Evolutionary conservation across 331 rosid genomes (phyloP), one percentile per base, ranked within the genome.

Genomic region (Rosa hybrid): DNA sequence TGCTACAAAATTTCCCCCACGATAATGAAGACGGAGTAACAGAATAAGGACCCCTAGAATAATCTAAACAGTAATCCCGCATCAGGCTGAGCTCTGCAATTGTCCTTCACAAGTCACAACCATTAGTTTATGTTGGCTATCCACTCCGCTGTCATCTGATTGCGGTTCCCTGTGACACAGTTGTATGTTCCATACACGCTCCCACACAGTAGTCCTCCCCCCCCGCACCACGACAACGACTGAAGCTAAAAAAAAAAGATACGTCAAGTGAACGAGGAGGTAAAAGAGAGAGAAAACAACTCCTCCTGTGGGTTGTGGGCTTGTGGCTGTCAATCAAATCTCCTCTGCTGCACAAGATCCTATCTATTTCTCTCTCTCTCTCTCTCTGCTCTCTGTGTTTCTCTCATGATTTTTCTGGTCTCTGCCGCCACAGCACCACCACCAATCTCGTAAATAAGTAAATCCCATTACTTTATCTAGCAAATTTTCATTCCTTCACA

Each of bases 341-440:
- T 83, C 82, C 38, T 71, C 18, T 44, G 45, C 63, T 75, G 76
- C 74, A 71, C 57, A 68, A 13, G 51, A 17, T 23, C 21, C 77
- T 64, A 76, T 45, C 16, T 75, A 67, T 67, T 81, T 2, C 30
- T 27, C 30, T 27, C 80, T 68, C 30, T 27, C 80, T 68, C 79
- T 74, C 69, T 34, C 38, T 34, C 39, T 34, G 39, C 39, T 34
- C 30, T 76, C 23, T 57, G 53, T 81, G 83, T 68, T 68, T 72
- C 70, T 74, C 72, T 82, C 87, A 84, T 87, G 87, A 86, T 86
- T 86, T 88, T 16, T 30, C 91, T 71, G 90, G 86, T 86, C 82
- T 80, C 76, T 21, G 30, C 38, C 65, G 77, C 80, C 77, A 72
- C 72, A 62, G 51, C 69, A 4, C 20, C 71, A 34, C 4, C 21